Evolutionary conservation across 176 grass and related monocot genomes (phyloP), one percentile per base, ranked within the genome.

Genomic region (Elaeis guineensis): DNA sequence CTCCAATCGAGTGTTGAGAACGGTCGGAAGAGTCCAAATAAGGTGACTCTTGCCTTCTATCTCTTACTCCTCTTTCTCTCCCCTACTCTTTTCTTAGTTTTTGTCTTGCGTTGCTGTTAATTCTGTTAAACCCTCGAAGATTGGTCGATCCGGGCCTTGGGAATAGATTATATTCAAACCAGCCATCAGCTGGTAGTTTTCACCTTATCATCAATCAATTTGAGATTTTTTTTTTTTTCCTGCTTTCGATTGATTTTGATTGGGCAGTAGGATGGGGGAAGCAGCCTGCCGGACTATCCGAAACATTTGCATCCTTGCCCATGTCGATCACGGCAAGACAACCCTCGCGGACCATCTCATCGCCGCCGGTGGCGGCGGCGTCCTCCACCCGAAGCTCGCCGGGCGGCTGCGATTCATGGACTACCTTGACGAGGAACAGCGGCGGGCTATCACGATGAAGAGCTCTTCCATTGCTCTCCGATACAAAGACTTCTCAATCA

Each of bases 271-370:
- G 49, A 76, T 76, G 73, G 50, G 64, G 9, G 79, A 77, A 66
- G 20, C 65, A 7, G 52, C 32, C 5, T 61, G 21, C 28, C 60
- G 55, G 2, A 72, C 67, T 58, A 82, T 97, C 48, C 69, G 92
- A 51, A 97, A 97, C 78, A 97, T 89, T 49, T 97, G 92, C 73
- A 97, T 97, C 64, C 77, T 97, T 51, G 92, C 87, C 20, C 92
- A 97, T 21, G 92, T 97, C 0, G 92, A 97, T 60, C 92, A 97
- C 35, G 92, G 84, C 50, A 97, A 97, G 78, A 91, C 84, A 6
- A 91, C 87, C 29, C 72, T 97, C 17, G 92, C 92, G 28, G 92
- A 97, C 75, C 87, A 97, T 71, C 78, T 97, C 16, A 83, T 97
- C 51, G 92, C 92, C 0, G 80, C 76, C 6, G 85, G 78, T 56